phyloP scores from a whole-genome alignment of 495 filamentous ascomycete genomes.

The Astrothelium macrocarpum region DNA sequence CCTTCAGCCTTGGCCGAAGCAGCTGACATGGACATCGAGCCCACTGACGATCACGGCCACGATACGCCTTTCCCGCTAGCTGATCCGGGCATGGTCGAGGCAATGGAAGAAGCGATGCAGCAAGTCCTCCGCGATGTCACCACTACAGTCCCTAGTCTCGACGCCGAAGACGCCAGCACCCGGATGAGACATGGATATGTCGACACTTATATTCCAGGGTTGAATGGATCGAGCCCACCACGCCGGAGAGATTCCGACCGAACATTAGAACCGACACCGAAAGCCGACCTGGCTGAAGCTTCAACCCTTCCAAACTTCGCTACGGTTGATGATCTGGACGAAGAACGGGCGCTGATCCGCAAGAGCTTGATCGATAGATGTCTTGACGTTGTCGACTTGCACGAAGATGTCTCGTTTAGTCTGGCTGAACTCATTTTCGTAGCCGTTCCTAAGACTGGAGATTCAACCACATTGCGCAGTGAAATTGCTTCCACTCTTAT shows the following conservation, averaged over 20 bases:
- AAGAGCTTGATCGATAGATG: conserved; percentile 77
- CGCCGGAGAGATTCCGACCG: background rate
- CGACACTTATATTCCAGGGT: background rate
- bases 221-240: background rate
- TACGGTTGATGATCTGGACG: conserved; percentile 76
- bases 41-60: background rate
- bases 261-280: background rate
- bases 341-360: conserved; percentile 60
- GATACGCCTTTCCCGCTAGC: background rate
- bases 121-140: background rate
- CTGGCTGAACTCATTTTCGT: conserved; percentile 75
- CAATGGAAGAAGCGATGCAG: background rate
- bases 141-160: background rate
- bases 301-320: conserved; percentile 34
- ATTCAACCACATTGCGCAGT: conserved; percentile 52
- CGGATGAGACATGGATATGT: background rate
- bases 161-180: background rate
- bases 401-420: conserved; percentile 84
- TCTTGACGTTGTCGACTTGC: conserved; percentile 78
- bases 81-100: background rate
- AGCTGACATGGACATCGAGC: background rate
- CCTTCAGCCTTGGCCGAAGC: background rate
- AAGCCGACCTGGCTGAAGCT: conserved; percentile 9
- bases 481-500: conserved; percentile 78
- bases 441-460: conserved; percentile 58